Conservation (phyloP, 257 asterid genomes). For the Solanum peruvianum region DNA sequence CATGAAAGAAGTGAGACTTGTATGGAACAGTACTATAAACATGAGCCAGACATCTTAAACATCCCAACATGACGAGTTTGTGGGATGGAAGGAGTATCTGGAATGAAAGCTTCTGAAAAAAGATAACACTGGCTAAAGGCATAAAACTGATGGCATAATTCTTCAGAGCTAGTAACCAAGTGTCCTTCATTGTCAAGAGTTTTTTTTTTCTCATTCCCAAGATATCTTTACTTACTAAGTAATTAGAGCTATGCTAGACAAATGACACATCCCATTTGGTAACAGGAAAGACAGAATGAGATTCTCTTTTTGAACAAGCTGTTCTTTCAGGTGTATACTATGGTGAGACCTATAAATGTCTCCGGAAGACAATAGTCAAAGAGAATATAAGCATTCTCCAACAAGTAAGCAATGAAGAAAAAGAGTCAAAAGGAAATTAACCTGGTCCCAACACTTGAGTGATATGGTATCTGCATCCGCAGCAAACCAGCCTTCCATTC, state of each 20-base stretch:
- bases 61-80: neutral
- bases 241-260: neutral
- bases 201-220: neutral
- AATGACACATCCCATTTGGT: neutral
- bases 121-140: neutral
- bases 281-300: neutral
- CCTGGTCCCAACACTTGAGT: constrained; percentile 93
- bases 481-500: constrained; percentile 99
- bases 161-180: neutral
- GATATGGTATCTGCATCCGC: constrained; percentile 97
- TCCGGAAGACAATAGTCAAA: neutral
- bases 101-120: neutral
- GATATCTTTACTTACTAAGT: neutral
- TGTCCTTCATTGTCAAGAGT: neutral
- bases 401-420: neutral
- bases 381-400: neutral
- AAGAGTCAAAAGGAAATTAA: constrained; percentile 3
- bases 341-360: neutral
- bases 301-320: neutral
- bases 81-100: neutral
- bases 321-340: neutral
- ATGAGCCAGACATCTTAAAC: neutral
- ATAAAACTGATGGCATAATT: neutral
- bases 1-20: neutral
- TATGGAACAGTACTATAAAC: neutral